These are phyloP conservation scores for Phytophthora vignae DNA, from an alignment of 352 stramenopile species.

Conservation along the genomic window DNA sequence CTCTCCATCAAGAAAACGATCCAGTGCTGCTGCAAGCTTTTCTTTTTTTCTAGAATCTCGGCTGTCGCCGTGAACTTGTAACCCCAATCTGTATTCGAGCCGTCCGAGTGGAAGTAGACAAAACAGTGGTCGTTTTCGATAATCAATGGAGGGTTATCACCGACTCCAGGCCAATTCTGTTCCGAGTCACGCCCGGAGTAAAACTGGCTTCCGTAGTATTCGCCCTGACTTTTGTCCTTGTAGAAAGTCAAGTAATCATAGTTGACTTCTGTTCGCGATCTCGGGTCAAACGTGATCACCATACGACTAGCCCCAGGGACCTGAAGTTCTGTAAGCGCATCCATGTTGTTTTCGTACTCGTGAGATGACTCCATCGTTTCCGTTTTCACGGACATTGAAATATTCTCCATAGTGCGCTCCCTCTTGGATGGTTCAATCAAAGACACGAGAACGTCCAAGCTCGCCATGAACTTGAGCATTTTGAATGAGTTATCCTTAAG, in stretches of 20 bases:
- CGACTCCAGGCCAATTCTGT: constrained; percentile 85
- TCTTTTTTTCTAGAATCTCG: constrained; percentile 71
- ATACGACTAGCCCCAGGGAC: constrained; percentile 80
- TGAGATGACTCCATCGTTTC: constrained; percentile 84
- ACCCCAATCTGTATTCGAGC: constrained; percentile 86
- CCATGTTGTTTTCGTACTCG: constrained; percentile 84
- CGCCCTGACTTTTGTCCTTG: constrained; percentile 63
- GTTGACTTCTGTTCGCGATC: constrained; percentile 81
- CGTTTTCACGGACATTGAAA: constrained; percentile 52
- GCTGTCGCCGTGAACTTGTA: constrained; percentile 79
- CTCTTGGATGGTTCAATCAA: constrained; percentile 42
- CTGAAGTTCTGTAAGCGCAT: constrained; percentile 73
- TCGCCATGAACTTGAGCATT: constrained; percentile 45
- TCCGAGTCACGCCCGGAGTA: constrained; percentile 83
- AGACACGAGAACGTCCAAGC: constrained; percentile 40
- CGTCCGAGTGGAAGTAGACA: constrained; percentile 87
- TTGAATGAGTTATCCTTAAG: constrained; percentile 35
- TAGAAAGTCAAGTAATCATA: constrained; percentile 93
- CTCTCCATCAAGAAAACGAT: constrained; percentile 60
- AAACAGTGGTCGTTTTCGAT: constrained; percentile 85
- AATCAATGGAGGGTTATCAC: constrained; percentile 64
- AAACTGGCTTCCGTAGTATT: constrained; percentile 71
- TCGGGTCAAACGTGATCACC: constrained; percentile 84
- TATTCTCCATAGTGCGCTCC: constrained; percentile 47
- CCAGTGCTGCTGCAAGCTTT: constrained; percentile 69